phyloP scores from a whole-genome alignment of 2,329 filamentous ascomycete species.

The Alternaria brassicae region DNA sequence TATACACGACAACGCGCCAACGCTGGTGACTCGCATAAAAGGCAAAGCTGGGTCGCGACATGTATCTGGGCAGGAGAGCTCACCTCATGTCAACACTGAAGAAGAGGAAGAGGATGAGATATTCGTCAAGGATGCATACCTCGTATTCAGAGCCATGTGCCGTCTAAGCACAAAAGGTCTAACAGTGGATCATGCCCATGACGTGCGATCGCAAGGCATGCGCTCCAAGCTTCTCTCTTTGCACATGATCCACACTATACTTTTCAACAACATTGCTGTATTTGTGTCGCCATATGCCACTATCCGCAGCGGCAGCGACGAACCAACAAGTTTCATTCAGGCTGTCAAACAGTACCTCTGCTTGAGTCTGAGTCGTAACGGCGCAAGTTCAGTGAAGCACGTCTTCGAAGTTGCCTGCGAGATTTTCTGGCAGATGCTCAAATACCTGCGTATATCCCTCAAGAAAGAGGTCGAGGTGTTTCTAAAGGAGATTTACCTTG shows the following conservation, averaged over 20 bases:
- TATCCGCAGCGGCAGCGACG: conserved; percentile 89
- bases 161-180: conserved; percentile 94
- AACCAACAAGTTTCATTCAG: conserved; percentile 88
- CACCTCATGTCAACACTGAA: conserved; percentile 62
- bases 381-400: conserved; percentile 86
- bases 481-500: conserved; percentile 94
- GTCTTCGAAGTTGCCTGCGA: conserved; percentile 97
- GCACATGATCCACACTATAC: conserved; percentile 91
- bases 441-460: conserved; percentile 89
- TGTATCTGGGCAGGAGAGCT: conserved; percentile 54
- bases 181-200: conserved; percentile 87
- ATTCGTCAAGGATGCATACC: conserved; percentile 94
- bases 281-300: conserved; percentile 92
- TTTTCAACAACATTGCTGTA: conserved; percentile 91
- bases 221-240: conserved; percentile 94
- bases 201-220: conserved; percentile 94
- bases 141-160: conserved; percentile 97
- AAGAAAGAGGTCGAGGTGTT: conserved; percentile 99
- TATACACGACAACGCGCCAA: conserved; percentile 71
- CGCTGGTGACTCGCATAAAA: conserved; percentile 68
- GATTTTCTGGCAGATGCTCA: conserved; percentile 97
- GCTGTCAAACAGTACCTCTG: conserved; percentile 97
- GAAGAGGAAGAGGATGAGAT: conserved; percentile 87
- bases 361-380: conserved; percentile 91
- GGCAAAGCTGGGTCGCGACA: conserved; percentile 52